These are phyloP conservation scores for Chrysopogon serrulatus DNA, from an alignment of 176 grass and related monocot genomes.

Conservation along the genomic window DNA sequence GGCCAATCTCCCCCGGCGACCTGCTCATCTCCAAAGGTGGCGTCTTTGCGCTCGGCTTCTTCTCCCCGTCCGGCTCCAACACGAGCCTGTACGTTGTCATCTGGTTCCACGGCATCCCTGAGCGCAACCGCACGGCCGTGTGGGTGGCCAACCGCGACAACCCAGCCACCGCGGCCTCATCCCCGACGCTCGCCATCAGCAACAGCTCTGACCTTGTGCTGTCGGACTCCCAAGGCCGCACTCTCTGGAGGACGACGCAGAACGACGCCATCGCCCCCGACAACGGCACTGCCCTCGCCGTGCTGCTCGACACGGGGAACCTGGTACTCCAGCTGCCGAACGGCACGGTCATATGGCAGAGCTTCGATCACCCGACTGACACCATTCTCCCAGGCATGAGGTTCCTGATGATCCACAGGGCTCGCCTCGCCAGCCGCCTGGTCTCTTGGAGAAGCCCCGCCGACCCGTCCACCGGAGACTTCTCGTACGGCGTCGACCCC, in stretches of 20 bases:
- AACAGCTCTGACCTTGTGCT: background rate
- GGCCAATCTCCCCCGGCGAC: background rate
- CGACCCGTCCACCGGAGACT: conserved; percentile 38
- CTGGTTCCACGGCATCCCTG: conserved; percentile 34
- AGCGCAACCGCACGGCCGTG: background rate
- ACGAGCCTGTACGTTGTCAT: conserved; percentile 20
- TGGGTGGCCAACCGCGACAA: conserved; percentile 44
- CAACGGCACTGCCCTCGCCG: background rate
- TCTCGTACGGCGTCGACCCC: conserved; percentile 13
- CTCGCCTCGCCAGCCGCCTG: background rate
- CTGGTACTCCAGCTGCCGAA: conserved; percentile 12
- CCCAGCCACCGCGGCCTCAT: background rate
- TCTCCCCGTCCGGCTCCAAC: conserved; percentile 5
- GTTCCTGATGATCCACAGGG: background rate
- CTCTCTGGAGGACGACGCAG: background rate
- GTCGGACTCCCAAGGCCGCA: background rate
- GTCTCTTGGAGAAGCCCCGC: conserved; percentile 23
- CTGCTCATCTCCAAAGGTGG: conserved; percentile 15
- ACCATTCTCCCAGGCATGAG: conserved; percentile 28
- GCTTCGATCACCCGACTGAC: conserved; percentile 35
- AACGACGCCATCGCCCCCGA: background rate
- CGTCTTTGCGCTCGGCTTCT: conserved; percentile 38
- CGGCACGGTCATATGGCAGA: conserved; percentile 30
- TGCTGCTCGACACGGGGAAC: conserved; percentile 17
- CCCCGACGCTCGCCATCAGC: background rate